A percentile compares a stretch with the other conserved stretches of the same genome.
Conservation (phyloP, 306 rosid species). For the Crotalaria pallida region DNA sequence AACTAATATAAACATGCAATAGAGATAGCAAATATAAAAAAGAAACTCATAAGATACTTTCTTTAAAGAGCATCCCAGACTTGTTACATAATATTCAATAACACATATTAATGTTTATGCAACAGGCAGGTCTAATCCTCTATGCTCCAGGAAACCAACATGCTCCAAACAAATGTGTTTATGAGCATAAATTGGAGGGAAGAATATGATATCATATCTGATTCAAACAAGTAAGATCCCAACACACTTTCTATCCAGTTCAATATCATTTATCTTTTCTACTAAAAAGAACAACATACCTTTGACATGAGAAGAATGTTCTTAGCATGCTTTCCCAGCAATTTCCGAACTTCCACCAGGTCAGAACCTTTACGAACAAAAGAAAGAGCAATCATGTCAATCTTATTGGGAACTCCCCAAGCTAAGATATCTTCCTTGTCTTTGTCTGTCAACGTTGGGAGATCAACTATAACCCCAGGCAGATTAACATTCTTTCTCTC, state of each 20-base stretch:
- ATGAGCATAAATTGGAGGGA: background rate
- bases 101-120: background rate
- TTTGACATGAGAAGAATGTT: slow-evolving; percentile 93
- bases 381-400: slow-evolving; percentile 96
- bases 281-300: slow-evolving; percentile 39
- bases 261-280: background rate
- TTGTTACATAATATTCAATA: background rate
- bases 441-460: slow-evolving; percentile 89
- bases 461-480: slow-evolving; percentile 91
- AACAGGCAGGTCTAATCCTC: background rate
- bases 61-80: slow-evolving; percentile 1
- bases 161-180: background rate
- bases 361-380: slow-evolving; percentile 95
- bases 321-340: slow-evolving; percentile 82
- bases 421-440: slow-evolving; percentile 82
- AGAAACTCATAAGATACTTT: background rate
- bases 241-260: background rate
- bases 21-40: background rate
- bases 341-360: slow-evolving; percentile 72
- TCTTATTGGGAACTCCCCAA: slow-evolving; percentile 90
- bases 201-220: background rate
- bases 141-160: background rate
- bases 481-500: slow-evolving; percentile 97
- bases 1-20: background rate
- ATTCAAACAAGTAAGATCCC: background rate